These are phyloP conservation scores for Dioszegia crocea DNA, from an alignment of 768 basidiomycete genomes.

Conservation along the genomic window DNA sequence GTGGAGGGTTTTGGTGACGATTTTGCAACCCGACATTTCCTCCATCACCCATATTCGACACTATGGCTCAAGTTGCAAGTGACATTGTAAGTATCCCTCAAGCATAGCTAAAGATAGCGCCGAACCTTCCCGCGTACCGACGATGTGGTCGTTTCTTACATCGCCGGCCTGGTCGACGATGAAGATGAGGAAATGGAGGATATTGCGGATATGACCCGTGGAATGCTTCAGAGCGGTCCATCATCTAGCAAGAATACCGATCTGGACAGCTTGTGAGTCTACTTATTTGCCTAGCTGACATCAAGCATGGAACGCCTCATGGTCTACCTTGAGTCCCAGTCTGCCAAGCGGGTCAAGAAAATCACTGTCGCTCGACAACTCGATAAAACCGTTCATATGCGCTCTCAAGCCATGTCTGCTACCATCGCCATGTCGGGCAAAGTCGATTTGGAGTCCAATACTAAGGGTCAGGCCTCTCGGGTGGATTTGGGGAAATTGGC, in stretches of 20 bases:
- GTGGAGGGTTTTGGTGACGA: too few relatives aligned
- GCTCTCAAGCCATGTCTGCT: slow-evolving; percentile 45
- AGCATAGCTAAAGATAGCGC: slow-evolving; percentile 16
- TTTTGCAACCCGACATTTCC: not conserved
- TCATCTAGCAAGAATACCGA: slow-evolving; percentile 21
- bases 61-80: slow-evolving; percentile 39
- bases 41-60: not conserved
- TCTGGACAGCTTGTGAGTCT: slow-evolving; percentile 48
- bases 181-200: slow-evolving; percentile 51
- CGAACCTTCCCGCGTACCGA: slow-evolving; percentile 49
- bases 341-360: slow-evolving; percentile 37
- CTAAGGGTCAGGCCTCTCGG: slow-evolving; percentile 50
- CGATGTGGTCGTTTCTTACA: slow-evolving; percentile 50
- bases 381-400: slow-evolving; percentile 50
- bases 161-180: slow-evolving; percentile 50
- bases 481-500: slow-evolving; percentile 50
- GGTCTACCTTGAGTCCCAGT: slow-evolving; percentile 44
- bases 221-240: slow-evolving; percentile 46
- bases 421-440: slow-evolving; percentile 49
- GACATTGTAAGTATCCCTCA: slow-evolving; percentile 34
- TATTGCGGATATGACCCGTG: slow-evolving; percentile 48
- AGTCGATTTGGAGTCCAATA: slow-evolving; percentile 49
- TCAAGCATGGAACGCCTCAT: slow-evolving; percentile 45
- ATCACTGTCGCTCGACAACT: slow-evolving; percentile 33
- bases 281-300: not conserved